Base-by-base conservation (phyloP, 2,329 filamentous ascomycete genomes). In the Cladosporium sp. region DNA sequence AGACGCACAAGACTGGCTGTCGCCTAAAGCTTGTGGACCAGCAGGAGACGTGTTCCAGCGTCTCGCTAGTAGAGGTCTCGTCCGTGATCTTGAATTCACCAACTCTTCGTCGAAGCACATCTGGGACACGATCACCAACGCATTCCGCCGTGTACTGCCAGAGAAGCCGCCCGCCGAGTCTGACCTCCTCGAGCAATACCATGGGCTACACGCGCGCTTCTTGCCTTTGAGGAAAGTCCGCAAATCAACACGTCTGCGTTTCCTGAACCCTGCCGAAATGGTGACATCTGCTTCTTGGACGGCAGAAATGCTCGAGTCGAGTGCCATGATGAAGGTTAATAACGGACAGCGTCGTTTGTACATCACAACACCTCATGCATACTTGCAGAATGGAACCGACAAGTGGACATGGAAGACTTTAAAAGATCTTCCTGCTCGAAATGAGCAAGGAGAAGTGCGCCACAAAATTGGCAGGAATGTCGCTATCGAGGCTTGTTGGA, bases 151-250 rank as follows among this genome's bases (percentile, higher is more conserved):
- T 81, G 66, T 80, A 72, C 40, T 78, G 71, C 64, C 73, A 70
- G 21, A 68, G 73, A 67, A 55, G 4, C 46, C 59, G 11, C 46
- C 40, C 11, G 18, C 52, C 28, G 29, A 74, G 3, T 72, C 72
- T 11, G 69, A 75, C 5, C 78, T 79, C 55, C 71, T 72, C n/a
- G 76, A 76, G 5, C 80, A 80, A 49, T 87, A 84, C 62, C 79
- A 88, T 23, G 91, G 88, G 6, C 80, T 93, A 21, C 83, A 85
- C 63, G 88, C 89, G 52, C 78, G 85, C 0, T 92, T 90, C 84
- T 84, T 93, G n/a, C 91, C 91, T 5, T 80, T 94, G 21, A 86
- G 91, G 60, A 93, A 93, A 75, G 80, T 92, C 2, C 86, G 91
- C 73, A 92, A 90, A 72, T 89, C 92, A 65, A 88, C 89, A 0